phyloP scores from a whole-genome alignment of 2,329 filamentous ascomycete species.

The Fusarium austroafricanum region DNA sequence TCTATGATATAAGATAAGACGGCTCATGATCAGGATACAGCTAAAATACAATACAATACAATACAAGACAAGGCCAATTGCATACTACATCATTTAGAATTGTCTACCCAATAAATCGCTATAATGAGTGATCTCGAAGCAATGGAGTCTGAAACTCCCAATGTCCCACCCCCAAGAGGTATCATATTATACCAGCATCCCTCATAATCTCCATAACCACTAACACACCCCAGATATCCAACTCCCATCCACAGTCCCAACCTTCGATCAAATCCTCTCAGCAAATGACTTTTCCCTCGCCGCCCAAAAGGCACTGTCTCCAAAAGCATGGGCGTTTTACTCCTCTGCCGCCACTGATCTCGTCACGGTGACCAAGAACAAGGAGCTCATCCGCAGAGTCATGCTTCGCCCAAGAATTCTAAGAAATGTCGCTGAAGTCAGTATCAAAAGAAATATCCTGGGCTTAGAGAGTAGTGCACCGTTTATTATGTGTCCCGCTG shows the following conservation, averaged over 20 bases:
- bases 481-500: conserved; percentile 72
- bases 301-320: conserved; percentile 64
- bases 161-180: conserved; percentile 43
- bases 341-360: conserved; percentile 73
- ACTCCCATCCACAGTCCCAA: conserved; percentile 30
- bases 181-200: too few relatives aligned
- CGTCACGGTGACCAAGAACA: conserved; percentile 68
- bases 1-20: conserved; percentile 11
- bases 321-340: conserved; percentile 77
- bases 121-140: conserved; percentile 45
- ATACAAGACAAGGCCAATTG: not conserved
- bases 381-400: conserved; percentile 64
- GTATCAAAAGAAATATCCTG: conserved; percentile 65
- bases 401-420: conserved; percentile 70
- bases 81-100: not conserved
- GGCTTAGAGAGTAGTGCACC: conserved; percentile 63
- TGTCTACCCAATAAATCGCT: not conserved
- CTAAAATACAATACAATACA: not conserved
- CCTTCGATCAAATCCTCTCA: conserved; percentile 42
- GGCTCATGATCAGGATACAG: not conserved
- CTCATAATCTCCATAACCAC: too few relatives aligned
- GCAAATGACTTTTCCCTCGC: conserved; percentile 68
- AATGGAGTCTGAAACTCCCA: conserved; percentile 45
- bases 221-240: conserved; percentile 23
- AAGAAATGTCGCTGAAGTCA: conserved; percentile 64